These are phyloP conservation scores for Echium plantagineum DNA, from an alignment of 257 asterid genomes.

Conservation along the genomic window DNA sequence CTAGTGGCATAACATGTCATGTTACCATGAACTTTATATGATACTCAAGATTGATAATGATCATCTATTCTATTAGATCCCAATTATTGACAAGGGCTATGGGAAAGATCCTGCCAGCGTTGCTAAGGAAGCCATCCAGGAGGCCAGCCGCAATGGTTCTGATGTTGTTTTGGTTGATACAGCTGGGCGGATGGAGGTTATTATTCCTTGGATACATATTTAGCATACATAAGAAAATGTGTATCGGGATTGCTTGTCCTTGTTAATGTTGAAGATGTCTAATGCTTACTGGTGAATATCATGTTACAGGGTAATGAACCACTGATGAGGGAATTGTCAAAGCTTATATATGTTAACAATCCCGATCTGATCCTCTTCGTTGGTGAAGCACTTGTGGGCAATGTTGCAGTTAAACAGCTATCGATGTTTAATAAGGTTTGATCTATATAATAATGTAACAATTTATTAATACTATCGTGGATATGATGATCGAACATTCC, in stretches of 20 bases:
- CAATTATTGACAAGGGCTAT: conserved; percentile 94
- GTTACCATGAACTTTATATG: neutral
- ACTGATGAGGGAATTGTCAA: conserved; percentile 91
- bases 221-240: neutral
- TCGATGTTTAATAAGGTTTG: conserved; percentile 83
- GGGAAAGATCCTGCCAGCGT: conserved; percentile 98
- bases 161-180: conserved; percentile 98
- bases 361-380: conserved; percentile 87
- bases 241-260: neutral
- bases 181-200: conserved; percentile 98
- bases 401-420: conserved; percentile 87
- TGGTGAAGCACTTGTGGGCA: conserved; percentile 98
- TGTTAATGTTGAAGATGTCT: neutral
- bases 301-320: conserved; percentile 82
- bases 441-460: neutral
- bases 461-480: neutral
- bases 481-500: neutral
- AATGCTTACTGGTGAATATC: conserved; percentile 6
- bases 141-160: conserved; percentile 75
- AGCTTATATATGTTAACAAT: conserved; percentile 70
- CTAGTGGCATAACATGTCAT: neutral
- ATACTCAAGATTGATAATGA: neutral
- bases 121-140: conserved; percentile 95
- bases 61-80: conserved; percentile 37
- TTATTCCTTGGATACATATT: neutral